Conservation (phyloP, 176 grass and related monocot genomes). For the Lolium perenne region DNA sequence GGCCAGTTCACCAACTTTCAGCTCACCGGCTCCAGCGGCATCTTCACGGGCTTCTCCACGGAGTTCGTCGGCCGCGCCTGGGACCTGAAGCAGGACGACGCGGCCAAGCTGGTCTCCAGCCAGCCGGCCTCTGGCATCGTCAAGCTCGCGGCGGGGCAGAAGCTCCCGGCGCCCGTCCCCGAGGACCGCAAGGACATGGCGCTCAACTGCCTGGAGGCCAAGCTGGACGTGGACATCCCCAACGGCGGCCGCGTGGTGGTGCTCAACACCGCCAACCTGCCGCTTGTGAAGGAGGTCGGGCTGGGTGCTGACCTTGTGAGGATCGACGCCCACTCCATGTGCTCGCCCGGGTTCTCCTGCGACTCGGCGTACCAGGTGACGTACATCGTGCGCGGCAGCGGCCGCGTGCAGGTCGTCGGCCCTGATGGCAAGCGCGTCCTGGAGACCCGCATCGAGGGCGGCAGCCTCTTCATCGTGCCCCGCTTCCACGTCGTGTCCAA, state of each 20-base stretch:
- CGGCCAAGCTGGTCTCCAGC: slow-evolving; percentile 59
- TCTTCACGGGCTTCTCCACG: slow-evolving; percentile 76
- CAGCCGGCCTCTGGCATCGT: slow-evolving; percentile 50
- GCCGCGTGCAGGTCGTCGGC: slow-evolving; percentile 75
- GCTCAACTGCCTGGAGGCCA: slow-evolving; percentile 73
- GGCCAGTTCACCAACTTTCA: slow-evolving; percentile 90
- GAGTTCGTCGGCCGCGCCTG: slow-evolving; percentile 84
- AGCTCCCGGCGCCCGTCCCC: slow-evolving; percentile 40
- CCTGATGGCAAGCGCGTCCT: slow-evolving; percentile 72
- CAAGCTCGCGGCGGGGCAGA: slow-evolving; percentile 51
- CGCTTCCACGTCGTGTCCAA: slow-evolving; percentile 89
- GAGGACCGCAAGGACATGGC: slow-evolving; percentile 67
- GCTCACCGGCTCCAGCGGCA: slow-evolving; percentile 64
- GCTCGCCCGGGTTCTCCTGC: slow-evolving; percentile 88
- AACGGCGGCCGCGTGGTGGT: slow-evolving; percentile 74
- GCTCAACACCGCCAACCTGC: slow-evolving; percentile 82
- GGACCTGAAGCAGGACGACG: slow-evolving; percentile 65
- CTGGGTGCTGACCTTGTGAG: slow-evolving; percentile 82
- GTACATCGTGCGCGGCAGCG: slow-evolving; percentile 78
- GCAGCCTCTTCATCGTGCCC: slow-evolving; percentile 79
- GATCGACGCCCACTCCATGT: slow-evolving; percentile 81
- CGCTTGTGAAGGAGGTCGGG: slow-evolving; percentile 67
- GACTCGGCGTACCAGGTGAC: slow-evolving; percentile 95
- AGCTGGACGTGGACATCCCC: slow-evolving; percentile 78
- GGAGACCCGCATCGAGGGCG: slow-evolving; percentile 57